Conservation (phyloP, 495 filamentous ascomycete genomes). For the Aspergillus heteromorphus region DNA sequence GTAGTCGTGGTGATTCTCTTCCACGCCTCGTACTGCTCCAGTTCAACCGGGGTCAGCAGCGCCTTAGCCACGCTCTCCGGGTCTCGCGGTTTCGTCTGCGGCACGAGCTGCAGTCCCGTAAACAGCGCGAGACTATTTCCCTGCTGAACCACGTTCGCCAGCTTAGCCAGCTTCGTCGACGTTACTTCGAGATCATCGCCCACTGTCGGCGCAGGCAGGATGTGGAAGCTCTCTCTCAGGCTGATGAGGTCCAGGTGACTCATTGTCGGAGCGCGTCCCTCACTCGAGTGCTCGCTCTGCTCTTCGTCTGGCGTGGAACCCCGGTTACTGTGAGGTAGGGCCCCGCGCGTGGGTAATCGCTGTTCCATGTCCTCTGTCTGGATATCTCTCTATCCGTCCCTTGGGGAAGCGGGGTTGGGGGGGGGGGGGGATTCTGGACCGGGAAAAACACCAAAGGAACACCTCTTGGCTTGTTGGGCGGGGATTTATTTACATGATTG, state of each 20-base stretch:
- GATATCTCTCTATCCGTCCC: background rate
- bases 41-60: conserved; percentile 17
- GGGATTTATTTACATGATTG: background rate
- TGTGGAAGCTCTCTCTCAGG: background rate
- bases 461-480: background rate
- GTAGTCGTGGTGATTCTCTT: conserved; percentile 4
- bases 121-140: conserved; percentile 19
- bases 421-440: background rate
- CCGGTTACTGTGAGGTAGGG: background rate
- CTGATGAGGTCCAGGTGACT: background rate
- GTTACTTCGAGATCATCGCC: conserved; percentile 22
- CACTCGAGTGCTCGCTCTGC: background rate
- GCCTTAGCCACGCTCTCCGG: conserved; percentile 17
- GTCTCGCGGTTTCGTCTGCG: conserved; percentile 1
- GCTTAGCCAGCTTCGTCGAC: conserved; percentile 15
- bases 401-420: no score
- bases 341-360: background rate
- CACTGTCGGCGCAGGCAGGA: conserved; percentile 18
- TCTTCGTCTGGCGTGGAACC: no score
- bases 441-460: background rate
- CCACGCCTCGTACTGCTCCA: conserved; percentile 19
- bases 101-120: conserved; percentile 11
- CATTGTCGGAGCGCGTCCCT: background rate
- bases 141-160: conserved; percentile 15
- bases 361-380: background rate